Conservation (phyloP, 2,329 filamentous ascomycete species). For the Arthrobotrys pseudoclavata region DNA sequence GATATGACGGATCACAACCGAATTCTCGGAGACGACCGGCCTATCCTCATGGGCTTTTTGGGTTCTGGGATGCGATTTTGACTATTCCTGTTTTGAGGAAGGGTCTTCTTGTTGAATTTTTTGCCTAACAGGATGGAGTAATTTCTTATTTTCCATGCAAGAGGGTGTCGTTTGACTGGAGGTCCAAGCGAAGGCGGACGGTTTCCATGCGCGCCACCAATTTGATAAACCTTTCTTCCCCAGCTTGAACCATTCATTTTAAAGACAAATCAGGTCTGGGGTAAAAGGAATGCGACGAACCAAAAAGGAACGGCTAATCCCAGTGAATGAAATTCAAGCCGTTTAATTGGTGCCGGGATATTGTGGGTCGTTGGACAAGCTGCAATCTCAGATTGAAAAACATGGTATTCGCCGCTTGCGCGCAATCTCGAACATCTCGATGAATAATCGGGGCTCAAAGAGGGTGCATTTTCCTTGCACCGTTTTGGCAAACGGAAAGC, state of each 20-base stretch:
- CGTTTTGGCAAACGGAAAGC: slow-evolving; percentile 43
- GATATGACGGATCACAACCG: slow-evolving; percentile 54
- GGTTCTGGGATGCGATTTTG: slow-evolving; percentile 44
- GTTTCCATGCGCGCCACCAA: slow-evolving; percentile 52
- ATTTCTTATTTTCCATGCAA: slow-evolving; percentile 52
- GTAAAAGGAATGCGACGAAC: slow-evolving; percentile 50
- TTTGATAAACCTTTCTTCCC: slow-evolving; percentile 56
- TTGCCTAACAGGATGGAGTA: slow-evolving; percentile 43
- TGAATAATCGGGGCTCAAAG: slow-evolving; percentile 19
- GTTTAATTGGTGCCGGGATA: slow-evolving; percentile 45
- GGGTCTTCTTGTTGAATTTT: slow-evolving; percentile 12
- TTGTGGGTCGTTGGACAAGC: slow-evolving; percentile 27
- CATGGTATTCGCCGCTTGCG: slow-evolving; percentile 9
- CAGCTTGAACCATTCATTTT: slow-evolving; percentile 42
- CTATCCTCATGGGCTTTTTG: slow-evolving; percentile 28
- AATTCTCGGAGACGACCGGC: slow-evolving; percentile 57
- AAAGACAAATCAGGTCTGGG: slow-evolving; percentile 47
- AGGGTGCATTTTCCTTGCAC: slow-evolving; percentile 1
- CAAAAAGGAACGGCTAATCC: slow-evolving; percentile 29
- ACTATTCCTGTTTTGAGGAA: slow-evolving; percentile 38
- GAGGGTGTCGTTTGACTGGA: slow-evolving; percentile 35
- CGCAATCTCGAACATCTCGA: slow-evolving; percentile 36
- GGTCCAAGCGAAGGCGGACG: slow-evolving; percentile 52
- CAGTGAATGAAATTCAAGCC: slow-evolving; percentile 18
- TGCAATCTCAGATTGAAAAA: slow-evolving; percentile 20